Base-by-base conservation (phyloP, 495 filamentous ascomycete species). In the Friedmanniomyces endolithicus region DNA sequence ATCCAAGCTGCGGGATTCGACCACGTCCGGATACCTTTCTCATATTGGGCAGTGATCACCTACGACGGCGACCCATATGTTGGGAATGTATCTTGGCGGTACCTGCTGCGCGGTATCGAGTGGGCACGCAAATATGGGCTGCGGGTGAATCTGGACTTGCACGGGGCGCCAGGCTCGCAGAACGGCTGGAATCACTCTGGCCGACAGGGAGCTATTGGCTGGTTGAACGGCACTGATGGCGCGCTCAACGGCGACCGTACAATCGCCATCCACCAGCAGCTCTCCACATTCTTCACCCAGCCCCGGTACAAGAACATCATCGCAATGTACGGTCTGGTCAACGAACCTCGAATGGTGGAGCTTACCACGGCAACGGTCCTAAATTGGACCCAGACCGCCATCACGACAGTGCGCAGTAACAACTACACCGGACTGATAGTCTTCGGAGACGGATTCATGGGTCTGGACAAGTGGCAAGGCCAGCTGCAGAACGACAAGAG, bases 91-190 rank as follows among this genome's bases (percentile, higher is more conserved):
- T 81, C 85, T 0, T 99, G 92, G 92, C 78, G 94, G 14, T 99
- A 99, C 67, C 82, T 99, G 0, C 77, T 99, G 1, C 82, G 94
- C 24, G 86, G 76, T 2, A 94, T 99, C 60, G 94, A 99, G 63
- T 97, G 85, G 70, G 84, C 84, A 29, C 81, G 94, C n/a, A 88
- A 90, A 63, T 86, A 95, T 65, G 94, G 94, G 0, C 74, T 99
- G 11, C 81, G 94, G 1, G 83, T 99, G 37, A 99, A 97, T 56
- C 82, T 99, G 6, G 94, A 99, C 65, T 74, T 95, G 1, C 94
- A 99, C 68, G 89, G 76, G 17, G 84, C 79, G 19, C 86, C 86
- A 20, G 85, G 83, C 11, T 85, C 80, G 23, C 86, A 90, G 64
- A 90, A 90, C 60, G 86, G 86, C 17, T 88, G 87, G 65, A 87